phyloP scores from a whole-genome alignment of 768 basidiomycete species.

The Lanmaoa rubissima region DNA sequence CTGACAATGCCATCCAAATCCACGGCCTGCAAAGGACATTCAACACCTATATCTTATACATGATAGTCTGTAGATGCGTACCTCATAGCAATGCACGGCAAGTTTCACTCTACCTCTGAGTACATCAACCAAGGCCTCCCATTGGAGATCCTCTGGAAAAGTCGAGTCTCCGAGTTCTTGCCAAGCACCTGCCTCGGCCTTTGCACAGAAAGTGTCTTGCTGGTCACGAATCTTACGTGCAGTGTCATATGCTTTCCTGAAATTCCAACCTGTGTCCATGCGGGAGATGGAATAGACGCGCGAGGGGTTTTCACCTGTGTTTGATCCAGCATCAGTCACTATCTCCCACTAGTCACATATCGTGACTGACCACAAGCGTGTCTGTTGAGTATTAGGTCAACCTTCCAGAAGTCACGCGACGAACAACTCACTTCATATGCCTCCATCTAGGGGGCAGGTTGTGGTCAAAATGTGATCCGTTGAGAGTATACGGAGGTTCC shows the following conservation, averaged over 20 bases:
- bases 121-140: slow-evolving; percentile 79
- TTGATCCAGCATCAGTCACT: not conserved
- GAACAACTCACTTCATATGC: slow-evolving; percentile 26
- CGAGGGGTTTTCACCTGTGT: slow-evolving; percentile 34
- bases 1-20: slow-evolving; percentile 73
- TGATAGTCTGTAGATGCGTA: not conserved
- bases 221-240: slow-evolving; percentile 64
- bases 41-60: not conserved
- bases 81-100: slow-evolving; percentile 39
- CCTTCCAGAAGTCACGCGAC: not conserved
- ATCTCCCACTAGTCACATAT: not conserved
- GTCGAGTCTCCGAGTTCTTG: slow-evolving; percentile 32
- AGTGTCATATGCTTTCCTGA: slow-evolving; percentile 76
- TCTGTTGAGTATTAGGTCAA: slow-evolving; percentile 16
- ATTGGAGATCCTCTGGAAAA: slow-evolving; percentile 64
- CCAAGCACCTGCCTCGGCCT: slow-evolving; percentile 49
- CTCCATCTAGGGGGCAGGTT: slow-evolving; percentile 25
- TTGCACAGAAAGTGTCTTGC: slow-evolving; percentile 72
- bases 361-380: slow-evolving; percentile 41
- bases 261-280: slow-evolving; percentile 78
- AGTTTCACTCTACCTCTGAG: slow-evolving; percentile 70
- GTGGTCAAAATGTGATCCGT: slow-evolving; percentile 18
- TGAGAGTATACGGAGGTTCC: slow-evolving; percentile 49
- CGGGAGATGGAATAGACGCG: slow-evolving; percentile 49
- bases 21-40: slow-evolving; percentile 41